These are phyloP conservation scores for Pulveroboletus sp. DNA, from an alignment of 768 basidiomycete genomes.

Conservation along the genomic window DNA sequence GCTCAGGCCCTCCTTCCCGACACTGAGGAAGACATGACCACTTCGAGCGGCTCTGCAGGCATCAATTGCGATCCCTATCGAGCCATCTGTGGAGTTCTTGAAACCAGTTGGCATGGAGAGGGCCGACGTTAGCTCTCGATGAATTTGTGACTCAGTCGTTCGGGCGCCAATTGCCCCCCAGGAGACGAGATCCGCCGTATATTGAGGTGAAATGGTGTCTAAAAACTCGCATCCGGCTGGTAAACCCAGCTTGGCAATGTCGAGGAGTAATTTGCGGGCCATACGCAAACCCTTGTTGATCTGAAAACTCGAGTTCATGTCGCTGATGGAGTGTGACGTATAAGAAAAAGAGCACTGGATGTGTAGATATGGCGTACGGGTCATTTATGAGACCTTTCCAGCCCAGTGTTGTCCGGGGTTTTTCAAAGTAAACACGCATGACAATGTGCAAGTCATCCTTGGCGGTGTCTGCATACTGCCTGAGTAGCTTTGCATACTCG, in stretches of 20 bases:
- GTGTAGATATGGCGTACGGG: slow-evolving; percentile 39
- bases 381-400: slow-evolving; percentile 99
- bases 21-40: slow-evolving; percentile 93
- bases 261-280: slow-evolving; percentile 81
- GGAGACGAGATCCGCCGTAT: slow-evolving; percentile 86
- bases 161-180: slow-evolving; percentile 97
- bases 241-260: slow-evolving; percentile 85
- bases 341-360: slow-evolving; percentile 1
- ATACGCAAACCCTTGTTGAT: slow-evolving; percentile 94
- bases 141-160: slow-evolving; percentile 90
- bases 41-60: slow-evolving; percentile 89
- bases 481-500: slow-evolving; percentile 80
- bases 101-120: slow-evolving; percentile 97
- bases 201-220: slow-evolving; percentile 74
- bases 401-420: slow-evolving; percentile 91
- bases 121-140: slow-evolving; percentile 81
- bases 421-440: slow-evolving; percentile 99
- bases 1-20: slow-evolving; percentile 93
- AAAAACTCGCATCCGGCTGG: slow-evolving; percentile 98
- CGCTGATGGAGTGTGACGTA: slow-evolving; percentile 23
- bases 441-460: slow-evolving; percentile 88
- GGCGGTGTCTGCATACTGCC: slow-evolving; percentile 72
- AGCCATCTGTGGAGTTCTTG: slow-evolving; percentile 98
- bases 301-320: slow-evolving; percentile 87
- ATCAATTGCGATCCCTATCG: slow-evolving; percentile 86